phyloP scores from a whole-genome alignment of 2,329 filamentous ascomycete genomes.

The Alternaria triticimaculans region DNA sequence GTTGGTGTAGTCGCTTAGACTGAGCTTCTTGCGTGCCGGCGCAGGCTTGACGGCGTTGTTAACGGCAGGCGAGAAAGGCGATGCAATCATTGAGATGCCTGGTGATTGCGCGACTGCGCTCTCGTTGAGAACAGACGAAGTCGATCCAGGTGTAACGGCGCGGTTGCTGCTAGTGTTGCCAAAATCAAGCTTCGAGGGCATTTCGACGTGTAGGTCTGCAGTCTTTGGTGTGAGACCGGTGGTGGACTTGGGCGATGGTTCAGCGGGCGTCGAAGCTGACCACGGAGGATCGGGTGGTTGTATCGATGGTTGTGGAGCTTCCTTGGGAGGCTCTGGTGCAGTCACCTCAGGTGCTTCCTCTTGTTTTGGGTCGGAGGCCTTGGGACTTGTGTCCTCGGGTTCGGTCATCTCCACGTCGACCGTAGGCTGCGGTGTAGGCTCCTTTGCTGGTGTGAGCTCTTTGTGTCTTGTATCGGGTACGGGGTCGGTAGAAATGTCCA shows the following conservation, averaged over 20 bases:
- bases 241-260: conserved; percentile 18
- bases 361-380: conserved; percentile 26
- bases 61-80: conserved; percentile 49
- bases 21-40: conserved; percentile 58
- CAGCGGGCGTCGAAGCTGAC: conserved; percentile 24
- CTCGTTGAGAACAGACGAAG: conserved; percentile 25
- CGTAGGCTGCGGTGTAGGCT: conserved; percentile 23
- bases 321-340: conserved; percentile 21
- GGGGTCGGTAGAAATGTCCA: conserved; percentile 36
- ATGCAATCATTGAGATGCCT: conserved; percentile 24
- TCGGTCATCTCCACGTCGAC: conserved; percentile 28
- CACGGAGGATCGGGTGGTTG: conserved; percentile 46
- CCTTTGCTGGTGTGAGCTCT: conserved; percentile 34
- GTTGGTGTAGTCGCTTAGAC: conserved; percentile 59
- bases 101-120: conserved; percentile 41
- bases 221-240: conserved; percentile 20
- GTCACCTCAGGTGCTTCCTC: conserved; percentile 42
- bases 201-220: conserved; percentile 35
- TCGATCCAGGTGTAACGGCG: conserved; percentile 34
- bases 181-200: conserved; percentile 38
- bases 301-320: conserved; percentile 36
- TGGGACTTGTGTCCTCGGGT: conserved; percentile 18
- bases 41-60: conserved; percentile 51
- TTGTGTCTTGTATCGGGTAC: conserved; percentile 23
- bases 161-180: conserved; percentile 24